Base-by-base conservation (phyloP, 2,329 filamentous ascomycete species). In the Aspergillus eucalypticola region DNA sequence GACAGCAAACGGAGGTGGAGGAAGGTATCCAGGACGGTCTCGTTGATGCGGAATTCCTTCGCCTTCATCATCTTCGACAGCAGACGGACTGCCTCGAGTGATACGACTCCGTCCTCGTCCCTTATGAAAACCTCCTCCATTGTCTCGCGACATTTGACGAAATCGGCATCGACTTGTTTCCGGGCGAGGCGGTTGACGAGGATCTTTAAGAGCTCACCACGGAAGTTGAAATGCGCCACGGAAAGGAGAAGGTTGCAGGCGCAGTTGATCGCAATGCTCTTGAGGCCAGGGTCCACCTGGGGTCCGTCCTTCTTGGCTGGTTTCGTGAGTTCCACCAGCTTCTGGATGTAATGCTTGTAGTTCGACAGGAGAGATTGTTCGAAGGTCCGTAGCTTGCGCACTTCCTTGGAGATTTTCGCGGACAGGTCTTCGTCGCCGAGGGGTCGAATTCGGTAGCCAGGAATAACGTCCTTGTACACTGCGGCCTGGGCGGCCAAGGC, bases 151-250 rank as follows among this genome's bases (percentile, higher is more conserved):
- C 91, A 96, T 74, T 91, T 93, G 64, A 84, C 75, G 66, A 92
- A 95, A 63, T 96, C 89, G 2, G 82, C 83, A 71, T 96, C 91
- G 1, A 91, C 78, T 56, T 84, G 85, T 67, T 87, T 86, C 59
- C 83, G 85, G 70, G 91, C 92, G 38, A 99, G 82, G 74, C 95
- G 95, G 67, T 88, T 87, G 21, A 96, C 88, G 13, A 99, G 74
- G 60, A 98, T 94, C 76, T 91, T 92, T 62, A 99, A 79, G 56
- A 99, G 81, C 56, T 99, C 94, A 52, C 83, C 85, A 42, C 95
- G 89, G 76, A 96, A 97, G 81, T 99, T 99, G 86, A 99, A 99
- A 79, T 99, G 96, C 3, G 95, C 91, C 0, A 97, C 92, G 1
- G 89, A 83, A 19, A 86, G 86, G 42, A 98, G 78, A 15, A 99